Base-by-base conservation (phyloP, 345 rosid species). In the Rubroshorea leprosula region DNA sequence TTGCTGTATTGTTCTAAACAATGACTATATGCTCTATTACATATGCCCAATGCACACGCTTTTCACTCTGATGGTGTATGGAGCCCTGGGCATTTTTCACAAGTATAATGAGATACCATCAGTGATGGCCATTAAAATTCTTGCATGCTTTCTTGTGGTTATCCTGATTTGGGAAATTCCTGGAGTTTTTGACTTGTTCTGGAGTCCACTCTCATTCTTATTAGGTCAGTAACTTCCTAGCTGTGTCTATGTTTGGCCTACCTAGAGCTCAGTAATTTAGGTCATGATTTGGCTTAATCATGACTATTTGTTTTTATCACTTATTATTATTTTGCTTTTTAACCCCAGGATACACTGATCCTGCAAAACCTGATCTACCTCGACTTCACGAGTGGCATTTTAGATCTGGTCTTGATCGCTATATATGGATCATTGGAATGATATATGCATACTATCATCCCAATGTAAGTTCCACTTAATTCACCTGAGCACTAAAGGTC, bases 11-110 rank as follows among this genome's bases (percentile, higher is more conserved):
- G 74, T 89, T 72, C 97, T 93, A 67, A 78, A 83, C 89, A 93
- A 93, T 57, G 96, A 93, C 65, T 93, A 89, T 62, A 80, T 83
- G 97, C 68, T 93, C 60, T 93, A 89, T 68, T 93, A 93, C 68
- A 93, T 89, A 69, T 93, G 97, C 68, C 97, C 99, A 51, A 93
- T 93, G 99, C 97, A 93, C 74, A 93, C 97, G 12, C 87, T 93
- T 58, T 93, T 89, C 75, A 93, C 99, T 5, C 29, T 93, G 12
- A 93, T 87, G 96, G 97, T 93, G 23, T 87, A 93, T 58, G 97
- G 96, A 59, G 89, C 94, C 66, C 84, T 93, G 20, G 99, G 97
- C 41, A 82, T 85, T 58, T 80, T 82, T 61, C 82, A 73, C 84
- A 83, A 85, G 76, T 78, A 89, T 62, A 93, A 87, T 65, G 99